Evolutionary conservation across 345 rosid species (phyloP), one percentile per base, ranked within the genome.

Genomic region (Camelina neglecta): DNA sequence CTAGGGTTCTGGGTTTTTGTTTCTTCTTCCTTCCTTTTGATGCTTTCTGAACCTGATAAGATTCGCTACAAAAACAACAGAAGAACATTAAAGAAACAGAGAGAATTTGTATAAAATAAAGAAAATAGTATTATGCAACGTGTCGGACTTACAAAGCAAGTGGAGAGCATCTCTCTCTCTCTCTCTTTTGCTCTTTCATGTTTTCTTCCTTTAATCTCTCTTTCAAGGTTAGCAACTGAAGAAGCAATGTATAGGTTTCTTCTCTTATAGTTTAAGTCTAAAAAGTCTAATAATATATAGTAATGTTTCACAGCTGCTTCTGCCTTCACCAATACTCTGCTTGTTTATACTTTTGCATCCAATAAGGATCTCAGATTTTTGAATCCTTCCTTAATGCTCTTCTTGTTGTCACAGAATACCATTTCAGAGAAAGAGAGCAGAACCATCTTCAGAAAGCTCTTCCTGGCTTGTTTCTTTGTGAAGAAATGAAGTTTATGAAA

Each of bases 401-500:
- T 35, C 0, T 35, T 36, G 75, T 33, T 11, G 67, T 21, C 31
- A 26, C 64, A 29, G 5, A 26, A 13, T 20, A 39, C 70, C 21
- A 45, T 62, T 76, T 24, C 42, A 4, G 65, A 69, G 70, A 26
- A 53, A 69, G 41, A 33, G 23, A 75, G 16, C 68, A 60, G 36
- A 67, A 29, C 69, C 20, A 57, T 21, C 57, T 48, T 48, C 11
- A 38, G 13, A 55, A 58, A 31, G 10, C 50, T 36, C 36, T 23
- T 65, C 15, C 44, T 69, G 21, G 33, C 56, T 64, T 63, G 31
- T 42, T 50, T 44, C 11, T 12, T 7, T 49, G 67, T 15, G 11
- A 26, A 16, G 42, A 81, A 21, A 91, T 91, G 96, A 91, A 91
- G 89, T 90, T 87, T 84, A 90, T 90, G 96, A 90, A 90, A 81